These are phyloP conservation scores for Jamesozyma spencerorum DNA, from an alignment of 805 yeast species.

Conservation along the genomic window DNA sequence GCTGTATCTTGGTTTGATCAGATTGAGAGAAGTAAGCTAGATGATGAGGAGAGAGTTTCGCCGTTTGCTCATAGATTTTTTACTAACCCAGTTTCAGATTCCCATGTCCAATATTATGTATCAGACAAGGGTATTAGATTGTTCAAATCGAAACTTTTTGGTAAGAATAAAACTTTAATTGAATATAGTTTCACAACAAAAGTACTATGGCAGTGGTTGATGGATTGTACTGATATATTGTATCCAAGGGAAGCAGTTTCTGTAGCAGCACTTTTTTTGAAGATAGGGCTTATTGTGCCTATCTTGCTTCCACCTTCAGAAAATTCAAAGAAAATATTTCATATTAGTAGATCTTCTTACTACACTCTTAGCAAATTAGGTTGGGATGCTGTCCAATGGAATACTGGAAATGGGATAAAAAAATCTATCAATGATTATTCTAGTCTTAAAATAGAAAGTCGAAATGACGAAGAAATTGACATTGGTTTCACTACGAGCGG, in stretches of 20 bases:
- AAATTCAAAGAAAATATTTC: conserved; percentile 24
- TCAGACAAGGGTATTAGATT: conserved; percentile 58
- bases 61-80: conserved; percentile 72
- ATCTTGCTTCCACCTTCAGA: conserved; percentile 32
- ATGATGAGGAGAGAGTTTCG: conserved; percentile 30
- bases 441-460: conserved; percentile 3
- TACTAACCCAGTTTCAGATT: conserved; percentile 81
- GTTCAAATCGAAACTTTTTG: conserved; percentile 36
- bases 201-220: conserved; percentile 75
- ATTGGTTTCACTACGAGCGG: conserved; percentile 2
- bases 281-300: conserved; percentile 39
- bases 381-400: conserved; percentile 29
- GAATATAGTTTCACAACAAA: conserved; percentile 62
- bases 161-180: conserved; percentile 19
- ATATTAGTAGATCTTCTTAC: conserved; percentile 32
- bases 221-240: conserved; percentile 77
- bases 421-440: conserved; percentile 1
- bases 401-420: conserved; percentile 6
- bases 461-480: conserved; percentile 2
- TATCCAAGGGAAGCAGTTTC: conserved; percentile 43
- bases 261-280: conserved; percentile 43
- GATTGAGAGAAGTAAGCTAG: conserved; percentile 6
- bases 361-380: conserved; percentile 40
- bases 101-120: conserved; percentile 71
- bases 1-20: conserved; percentile 11